Evolutionary conservation across 2,329 filamentous ascomycete species (phyloP), one percentile per base, ranked within the genome.

Genomic region (Cladobotryum protrusum): DNA sequence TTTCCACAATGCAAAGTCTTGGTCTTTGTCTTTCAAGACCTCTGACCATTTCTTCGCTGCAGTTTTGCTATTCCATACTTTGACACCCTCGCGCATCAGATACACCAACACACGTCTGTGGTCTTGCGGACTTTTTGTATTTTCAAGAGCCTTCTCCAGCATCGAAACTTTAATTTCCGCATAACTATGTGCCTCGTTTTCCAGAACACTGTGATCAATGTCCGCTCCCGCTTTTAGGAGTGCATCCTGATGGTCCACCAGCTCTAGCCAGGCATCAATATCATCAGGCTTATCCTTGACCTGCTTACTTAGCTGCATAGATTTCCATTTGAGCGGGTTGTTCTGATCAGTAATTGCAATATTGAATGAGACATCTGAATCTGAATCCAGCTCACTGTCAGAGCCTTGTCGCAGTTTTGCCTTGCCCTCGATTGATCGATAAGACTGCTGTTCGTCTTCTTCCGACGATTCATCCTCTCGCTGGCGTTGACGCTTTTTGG

Each of bases 131-230:
- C 64, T 63, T 3, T 57, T 56, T 5, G 80, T 73, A 42, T 85
- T 78, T 11, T 73, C 69, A 7, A 96, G 65, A 0, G 91, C 91
- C 53, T 89, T 83, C 56, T 92, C 82, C 53, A 91, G 87, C 53
- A 95, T 81, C 2, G 85, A 82, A 2, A 95, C 70, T 56, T 89
- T 92, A 49, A 96, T 82, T 55, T 93, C 86, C 3, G 89, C 83
- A 48, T 88, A 80, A 54, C 85, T 85, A 54, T 77, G 78, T 45
- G 73, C 71, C 60, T 93, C 86, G 3, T 83, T 79, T 24, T 72
- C 70, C 0, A 81, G 83, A 29, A 61, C 65, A 36, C 67, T 72
- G 39, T 62, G 74, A 60, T 70, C 71, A 53, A 61, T 62, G 40
- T 67, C 67, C 18, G 74, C 68, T 20, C 73, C 72, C 19, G 73